Base-by-base conservation (phyloP, 2,329 filamentous ascomycete species). In the Aspergillus awamori region DNA sequence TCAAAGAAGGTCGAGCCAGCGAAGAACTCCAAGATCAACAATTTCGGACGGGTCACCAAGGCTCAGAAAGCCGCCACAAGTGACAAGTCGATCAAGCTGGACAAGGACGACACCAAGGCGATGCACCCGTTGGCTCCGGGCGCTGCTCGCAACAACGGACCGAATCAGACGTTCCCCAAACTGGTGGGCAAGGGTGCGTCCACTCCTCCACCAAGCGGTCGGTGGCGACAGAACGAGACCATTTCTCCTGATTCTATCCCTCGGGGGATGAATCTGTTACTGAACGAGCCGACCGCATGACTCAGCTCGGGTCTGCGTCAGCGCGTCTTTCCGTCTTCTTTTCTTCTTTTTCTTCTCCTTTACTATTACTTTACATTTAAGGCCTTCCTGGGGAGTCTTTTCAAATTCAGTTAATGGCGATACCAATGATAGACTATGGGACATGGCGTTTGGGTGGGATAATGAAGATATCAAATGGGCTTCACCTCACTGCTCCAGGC, bases 381-480 rank as follows among this genome's bases (percentile, higher is more conserved):
- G 20, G 38, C 51, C 22, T 45, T 52, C 59, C 39, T 61, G 20
- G 52, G 53, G 53, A 33, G 45, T 56, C 28, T 56, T 39, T 56
- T 47, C 53, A 26, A 33, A 33, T 61, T 41, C 59, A 43, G 51
- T 61, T 62, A 47, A 59, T 65, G 59, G 65, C 72, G 73, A 76
- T 76, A 75, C 72, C 73, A 75, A 63, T 63, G 72, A 74, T 76
- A 76, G 72, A 76, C 63, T 62, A 68, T 63, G 55, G 58, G 59
- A 60, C 22, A 54, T 62, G 61, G 58, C 60, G 60, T 67, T 63
- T 30, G 38, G 63, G 45, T 53, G 49, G 58, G 22, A 49, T 28
- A 47, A 45, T 43, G 41, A 41, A 45, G 41, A 36, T 36, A 5
- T 58, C 26, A 24, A 22, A 7, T 20, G 41, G 38, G 41, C n/a